Percentiles rank a stretch among this genome's conserved stretches.
phyloP scores from a whole-genome alignment of 2,329 filamentous ascomycete genomes.

The Macrophomina pseudophaseolina region DNA sequence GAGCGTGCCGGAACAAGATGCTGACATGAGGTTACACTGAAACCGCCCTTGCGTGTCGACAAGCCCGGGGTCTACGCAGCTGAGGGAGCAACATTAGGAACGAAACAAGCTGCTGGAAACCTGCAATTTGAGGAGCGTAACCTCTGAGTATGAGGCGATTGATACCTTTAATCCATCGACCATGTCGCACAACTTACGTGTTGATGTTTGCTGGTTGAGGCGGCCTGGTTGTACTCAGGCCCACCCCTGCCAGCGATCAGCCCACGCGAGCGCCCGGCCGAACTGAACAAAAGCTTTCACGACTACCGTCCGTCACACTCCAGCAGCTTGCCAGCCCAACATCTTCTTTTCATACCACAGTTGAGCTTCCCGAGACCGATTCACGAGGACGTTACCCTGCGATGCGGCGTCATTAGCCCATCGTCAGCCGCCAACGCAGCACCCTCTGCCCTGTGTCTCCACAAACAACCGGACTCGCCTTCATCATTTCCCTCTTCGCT shows the following conservation, averaged over 20 bases:
- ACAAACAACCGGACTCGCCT: not conserved
- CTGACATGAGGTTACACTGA: slow-evolving; percentile 18
- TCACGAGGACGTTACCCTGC: not conserved
- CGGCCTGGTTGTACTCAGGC: not conserved
- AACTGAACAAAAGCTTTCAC: not conserved
- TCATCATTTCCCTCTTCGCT: not conserved
- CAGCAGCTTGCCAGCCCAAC: not conserved
- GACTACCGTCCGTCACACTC: not conserved
- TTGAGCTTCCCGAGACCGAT: not conserved
- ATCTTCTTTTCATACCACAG: not conserved
- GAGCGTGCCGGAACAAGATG: not conserved
- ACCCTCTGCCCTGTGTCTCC: not conserved
- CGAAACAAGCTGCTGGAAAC: not conserved
- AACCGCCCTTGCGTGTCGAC: slow-evolving; percentile 7
- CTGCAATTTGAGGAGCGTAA: not conserved
- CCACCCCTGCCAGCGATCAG: not conserved
- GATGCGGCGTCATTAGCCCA: not conserved
- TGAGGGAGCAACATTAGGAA: not conserved
- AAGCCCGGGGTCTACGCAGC: not conserved
- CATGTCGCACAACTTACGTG: not conserved
- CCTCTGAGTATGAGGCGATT: no score
- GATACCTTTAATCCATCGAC: no score
- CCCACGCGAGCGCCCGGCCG: slow-evolving; percentile 8
- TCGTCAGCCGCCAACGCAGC: not conserved
- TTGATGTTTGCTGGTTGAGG: not conserved